Evolutionary conservation across 768 basidiomycete species (phyloP).

Genomic region (Mycena metata): DNA sequence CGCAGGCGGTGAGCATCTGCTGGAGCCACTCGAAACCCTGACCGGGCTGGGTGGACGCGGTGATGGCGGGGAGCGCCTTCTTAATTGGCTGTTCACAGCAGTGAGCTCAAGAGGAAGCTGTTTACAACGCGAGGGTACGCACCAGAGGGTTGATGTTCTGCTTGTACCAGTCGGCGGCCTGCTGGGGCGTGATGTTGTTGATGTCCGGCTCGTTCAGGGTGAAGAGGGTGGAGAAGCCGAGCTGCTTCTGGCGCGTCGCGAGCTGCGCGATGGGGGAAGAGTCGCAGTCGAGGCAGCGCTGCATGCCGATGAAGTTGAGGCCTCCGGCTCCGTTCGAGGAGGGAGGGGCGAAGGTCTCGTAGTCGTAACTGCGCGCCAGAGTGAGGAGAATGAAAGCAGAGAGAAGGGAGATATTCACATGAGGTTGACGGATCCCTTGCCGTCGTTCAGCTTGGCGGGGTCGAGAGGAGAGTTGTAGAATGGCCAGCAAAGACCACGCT

Average conservation of each 20-base stretch:
- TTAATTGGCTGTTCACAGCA: slow-evolving; percentile 45
- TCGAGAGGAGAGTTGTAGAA: slow-evolving; percentile 49
- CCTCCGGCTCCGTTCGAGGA: slow-evolving; percentile 53
- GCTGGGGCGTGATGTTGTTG: slow-evolving; percentile 44
- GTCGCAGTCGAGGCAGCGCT: slow-evolving; percentile 52
- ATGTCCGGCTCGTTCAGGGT: slow-evolving; percentile 53
- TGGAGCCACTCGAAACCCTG: slow-evolving; percentile 52
- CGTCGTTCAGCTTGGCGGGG: slow-evolving; percentile 45
- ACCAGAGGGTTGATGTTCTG: slow-evolving; percentile 53
- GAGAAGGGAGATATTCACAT: slow-evolving; percentile 18
- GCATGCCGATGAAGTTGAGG: slow-evolving; percentile 55
- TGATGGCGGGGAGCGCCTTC: slow-evolving; percentile 55
- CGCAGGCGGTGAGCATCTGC: slow-evolving; percentile 51
- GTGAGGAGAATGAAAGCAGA: background rate
- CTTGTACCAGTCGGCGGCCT: slow-evolving; percentile 54
- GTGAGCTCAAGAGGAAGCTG: no score
- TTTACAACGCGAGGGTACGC: background rate
- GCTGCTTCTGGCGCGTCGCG: slow-evolving; percentile 46
- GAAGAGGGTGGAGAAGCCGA: slow-evolving; percentile 35
- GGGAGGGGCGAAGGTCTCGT: slow-evolving; percentile 50
- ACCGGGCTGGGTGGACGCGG: slow-evolving; percentile 48
- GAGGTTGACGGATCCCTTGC: slow-evolving; percentile 47
- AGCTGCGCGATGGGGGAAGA: slow-evolving; percentile 52
- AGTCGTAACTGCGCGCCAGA: slow-evolving; percentile 48
- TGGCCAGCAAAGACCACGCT: slow-evolving; percentile 54